Evolutionary conservation across 257 asterid species (phyloP).

Genomic region (Rehmannia glutinosa): DNA sequence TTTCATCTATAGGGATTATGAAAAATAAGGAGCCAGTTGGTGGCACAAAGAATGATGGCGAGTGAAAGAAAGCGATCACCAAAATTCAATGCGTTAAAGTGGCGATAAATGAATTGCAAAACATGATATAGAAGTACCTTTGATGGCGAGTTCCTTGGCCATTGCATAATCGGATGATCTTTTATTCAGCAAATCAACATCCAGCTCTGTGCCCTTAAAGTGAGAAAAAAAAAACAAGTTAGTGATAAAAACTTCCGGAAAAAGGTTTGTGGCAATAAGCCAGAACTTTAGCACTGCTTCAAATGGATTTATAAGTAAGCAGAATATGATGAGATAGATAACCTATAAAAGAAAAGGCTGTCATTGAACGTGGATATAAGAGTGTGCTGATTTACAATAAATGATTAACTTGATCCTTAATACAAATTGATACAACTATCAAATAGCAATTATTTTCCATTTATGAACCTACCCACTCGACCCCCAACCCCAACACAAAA

Average conservation of each 20-base stretch:
- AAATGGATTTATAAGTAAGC: too few species aligned
- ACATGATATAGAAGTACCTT: conserved; percentile 35
- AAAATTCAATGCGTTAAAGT: neutral
- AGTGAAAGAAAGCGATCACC: neutral
- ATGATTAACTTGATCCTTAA: too few species aligned
- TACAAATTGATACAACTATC: too few species aligned
- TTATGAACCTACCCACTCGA: too few species aligned
- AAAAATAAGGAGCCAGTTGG: neutral
- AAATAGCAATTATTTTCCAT: too few species aligned
- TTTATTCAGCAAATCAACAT: conserved; percentile 58
- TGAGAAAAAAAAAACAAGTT: neutral
- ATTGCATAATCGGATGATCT: conserved; percentile 68
- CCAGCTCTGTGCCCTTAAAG: conserved; percentile 63
- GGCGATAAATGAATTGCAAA: neutral
- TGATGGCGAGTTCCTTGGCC: conserved; percentile 73
- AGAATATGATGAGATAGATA: too few species aligned
- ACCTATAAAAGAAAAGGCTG: too few species aligned
- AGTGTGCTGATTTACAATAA: too few species aligned
- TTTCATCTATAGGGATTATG: neutral
- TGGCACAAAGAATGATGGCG: neutral
- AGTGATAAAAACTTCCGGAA: neutral
- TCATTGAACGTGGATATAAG: too few species aligned
- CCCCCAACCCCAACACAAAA: too few species aligned
- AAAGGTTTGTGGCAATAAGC: neutral
- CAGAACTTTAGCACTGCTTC: too few species aligned